phyloP scores from a whole-genome alignment of 768 basidiomycete species.

The Lactifluus volemus region DNA sequence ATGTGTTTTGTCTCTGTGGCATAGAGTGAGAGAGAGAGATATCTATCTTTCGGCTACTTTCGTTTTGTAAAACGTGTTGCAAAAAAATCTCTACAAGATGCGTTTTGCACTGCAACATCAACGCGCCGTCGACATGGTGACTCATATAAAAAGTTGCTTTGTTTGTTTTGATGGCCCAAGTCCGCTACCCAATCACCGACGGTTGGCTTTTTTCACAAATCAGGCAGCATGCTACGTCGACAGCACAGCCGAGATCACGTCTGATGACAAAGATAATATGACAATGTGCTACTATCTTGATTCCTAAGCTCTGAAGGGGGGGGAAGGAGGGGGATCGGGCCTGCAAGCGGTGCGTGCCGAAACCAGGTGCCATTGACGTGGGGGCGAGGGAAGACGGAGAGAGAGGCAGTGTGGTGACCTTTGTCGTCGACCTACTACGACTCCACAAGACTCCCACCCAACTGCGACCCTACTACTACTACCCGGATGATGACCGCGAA shows the following conservation, averaged over 20 bases:
- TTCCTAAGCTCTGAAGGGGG: not conserved
- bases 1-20: no score
- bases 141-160: not conserved
- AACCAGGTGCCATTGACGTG: not conserved
- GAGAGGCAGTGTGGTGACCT: no score
- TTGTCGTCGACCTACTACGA: no score
- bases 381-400: not conserved
- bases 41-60: no score
- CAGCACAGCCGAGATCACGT: slow-evolving; percentile 8
- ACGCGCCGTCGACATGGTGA: slow-evolving; percentile 13
- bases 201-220: not conserved
- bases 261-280: not conserved
- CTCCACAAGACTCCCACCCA: no score
- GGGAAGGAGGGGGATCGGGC: no score
- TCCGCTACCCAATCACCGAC: no score
- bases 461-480: no score
- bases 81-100: no score
- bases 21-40: not conserved
- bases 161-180: slow-evolving; percentile 1
- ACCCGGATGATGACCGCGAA: no score
- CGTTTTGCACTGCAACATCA: not conserved
- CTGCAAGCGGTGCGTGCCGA: not conserved
- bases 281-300: not conserved
- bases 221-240: not conserved
- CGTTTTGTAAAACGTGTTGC: no score